Percentiles rank a stretch among this genome's conserved stretches.
phyloP scores from a whole-genome alignment of 345 rosid genomes.

The Melaleuca alternifolia region DNA sequence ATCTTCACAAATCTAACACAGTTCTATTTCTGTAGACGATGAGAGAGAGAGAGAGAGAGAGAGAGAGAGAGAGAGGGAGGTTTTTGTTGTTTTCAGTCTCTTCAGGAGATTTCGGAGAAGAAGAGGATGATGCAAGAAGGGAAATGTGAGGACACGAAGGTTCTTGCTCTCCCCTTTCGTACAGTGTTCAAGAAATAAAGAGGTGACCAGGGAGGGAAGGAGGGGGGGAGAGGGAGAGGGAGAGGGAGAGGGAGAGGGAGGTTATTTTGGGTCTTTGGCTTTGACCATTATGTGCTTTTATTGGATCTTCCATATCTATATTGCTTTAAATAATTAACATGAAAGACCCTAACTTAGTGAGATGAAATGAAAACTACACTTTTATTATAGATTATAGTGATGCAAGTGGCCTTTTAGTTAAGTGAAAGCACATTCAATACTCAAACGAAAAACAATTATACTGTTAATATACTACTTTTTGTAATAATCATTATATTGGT shows the following conservation, averaged over 20 bases:
- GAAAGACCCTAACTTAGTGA: not conserved
- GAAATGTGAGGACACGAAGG: not conserved
- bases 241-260: not conserved
- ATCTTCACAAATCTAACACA: conserved; percentile 38
- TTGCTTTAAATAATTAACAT: not conserved
- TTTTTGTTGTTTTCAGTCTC: not conserved
- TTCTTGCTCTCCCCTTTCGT: not conserved
- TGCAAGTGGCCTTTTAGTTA: not conserved
- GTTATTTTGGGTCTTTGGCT: not conserved
- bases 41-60: not conserved
- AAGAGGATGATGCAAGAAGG: not conserved
- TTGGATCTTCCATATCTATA: not conserved
- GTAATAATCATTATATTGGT: not conserved
- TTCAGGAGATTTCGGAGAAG: not conserved
- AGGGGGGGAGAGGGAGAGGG: not conserved
- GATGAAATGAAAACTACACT: not conserved
- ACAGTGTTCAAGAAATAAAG: not conserved
- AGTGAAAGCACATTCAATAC: not conserved
- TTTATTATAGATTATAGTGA: not conserved
- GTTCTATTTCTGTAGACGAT: not conserved
- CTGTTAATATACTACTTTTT: not conserved
- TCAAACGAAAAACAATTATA: no score
- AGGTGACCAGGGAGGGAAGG: not conserved
- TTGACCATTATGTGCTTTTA: not conserved
- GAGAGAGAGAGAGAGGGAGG: not conserved